A percentile compares a stretch with the other conserved stretches of the same genome.
These are phyloP conservation scores for Schrenkiella parvula DNA, from an alignment of 345 rosid species.

Conservation along the genomic window DNA sequence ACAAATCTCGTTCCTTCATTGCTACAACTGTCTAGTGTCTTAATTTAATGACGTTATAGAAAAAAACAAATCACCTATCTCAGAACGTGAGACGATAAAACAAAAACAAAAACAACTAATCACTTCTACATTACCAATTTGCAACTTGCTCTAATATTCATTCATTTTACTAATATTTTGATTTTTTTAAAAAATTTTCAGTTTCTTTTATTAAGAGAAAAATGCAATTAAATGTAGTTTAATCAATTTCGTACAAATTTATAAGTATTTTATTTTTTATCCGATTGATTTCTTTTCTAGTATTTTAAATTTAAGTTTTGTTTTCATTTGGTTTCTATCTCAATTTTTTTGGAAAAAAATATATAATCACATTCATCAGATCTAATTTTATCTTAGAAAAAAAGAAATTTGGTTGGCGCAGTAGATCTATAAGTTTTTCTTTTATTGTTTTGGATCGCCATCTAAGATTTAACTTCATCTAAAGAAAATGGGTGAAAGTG, in stretches of 20 bases:
- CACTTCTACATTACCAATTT: neutral
- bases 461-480: slow-evolving; percentile 4
- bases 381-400: neutral
- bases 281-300: neutral
- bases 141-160: slow-evolving; percentile 19
- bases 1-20: neutral
- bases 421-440: slow-evolving; percentile 19
- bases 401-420: neutral
- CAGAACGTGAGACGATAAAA: neutral
- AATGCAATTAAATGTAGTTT: neutral
- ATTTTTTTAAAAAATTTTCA: too few relatives aligned
- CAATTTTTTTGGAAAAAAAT: neutral
- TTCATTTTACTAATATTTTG: neutral
- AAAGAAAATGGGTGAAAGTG: neutral
- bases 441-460: neutral
- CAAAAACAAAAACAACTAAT: neutral
- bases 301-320: neutral
- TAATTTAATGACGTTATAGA: neutral
- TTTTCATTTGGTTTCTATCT: neutral
- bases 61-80: neutral
- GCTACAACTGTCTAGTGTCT: neutral
- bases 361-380: neutral
- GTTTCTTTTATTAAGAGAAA: neutral
- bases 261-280: neutral
- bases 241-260: neutral